Percentiles rank a stretch among this genome's conserved stretches.
phyloP scores from a whole-genome alignment of 352 stramenopile genomes.

The Pythium coloratum region DNA sequence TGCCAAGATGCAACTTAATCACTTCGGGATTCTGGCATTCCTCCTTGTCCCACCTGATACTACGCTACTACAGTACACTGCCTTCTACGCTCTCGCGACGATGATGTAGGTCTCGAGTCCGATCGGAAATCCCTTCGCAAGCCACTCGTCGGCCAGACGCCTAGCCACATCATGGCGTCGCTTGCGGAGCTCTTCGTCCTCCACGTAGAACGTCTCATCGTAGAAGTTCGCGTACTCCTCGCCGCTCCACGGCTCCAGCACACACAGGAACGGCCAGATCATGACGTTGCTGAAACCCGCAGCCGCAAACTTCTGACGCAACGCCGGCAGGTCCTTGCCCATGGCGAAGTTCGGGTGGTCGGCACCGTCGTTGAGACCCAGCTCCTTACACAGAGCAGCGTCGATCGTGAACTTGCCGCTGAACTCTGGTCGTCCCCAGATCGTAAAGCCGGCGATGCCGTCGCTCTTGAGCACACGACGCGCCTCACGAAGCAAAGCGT shows the following conservation, averaged over 20 bases:
- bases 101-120: slow-evolving; percentile 60
- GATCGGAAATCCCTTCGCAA: slow-evolving; percentile 48
- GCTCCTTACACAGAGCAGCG: slow-evolving; percentile 29
- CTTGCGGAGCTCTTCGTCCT: slow-evolving; percentile 35
- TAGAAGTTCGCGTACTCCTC: slow-evolving; percentile 45
- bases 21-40: too few relatives aligned
- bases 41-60: too few relatives aligned
- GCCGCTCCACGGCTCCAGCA: slow-evolving; percentile 53
- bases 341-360: slow-evolving; percentile 48
- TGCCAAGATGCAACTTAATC: too few relatives aligned
- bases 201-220: slow-evolving; percentile 26
- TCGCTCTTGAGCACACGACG: slow-evolving; percentile 33
- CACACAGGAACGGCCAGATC: slow-evolving; percentile 54
- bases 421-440: background rate
- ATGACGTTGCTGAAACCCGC: slow-evolving; percentile 42
- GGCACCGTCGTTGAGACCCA: slow-evolving; percentile 30
- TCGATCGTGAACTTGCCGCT: slow-evolving; percentile 2
- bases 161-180: slow-evolving; percentile 32
- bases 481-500: slow-evolving; percentile 47
- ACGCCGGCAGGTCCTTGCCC: slow-evolving; percentile 40
- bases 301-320: slow-evolving; percentile 35
- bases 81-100: slow-evolving; percentile 23
- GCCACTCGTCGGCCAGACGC: slow-evolving; percentile 48
- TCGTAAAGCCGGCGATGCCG: background rate
- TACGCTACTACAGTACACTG: too few relatives aligned